phyloP scores from a whole-genome alignment of 441 rosid genomes.

The Adansonia madagascariensis region DNA sequence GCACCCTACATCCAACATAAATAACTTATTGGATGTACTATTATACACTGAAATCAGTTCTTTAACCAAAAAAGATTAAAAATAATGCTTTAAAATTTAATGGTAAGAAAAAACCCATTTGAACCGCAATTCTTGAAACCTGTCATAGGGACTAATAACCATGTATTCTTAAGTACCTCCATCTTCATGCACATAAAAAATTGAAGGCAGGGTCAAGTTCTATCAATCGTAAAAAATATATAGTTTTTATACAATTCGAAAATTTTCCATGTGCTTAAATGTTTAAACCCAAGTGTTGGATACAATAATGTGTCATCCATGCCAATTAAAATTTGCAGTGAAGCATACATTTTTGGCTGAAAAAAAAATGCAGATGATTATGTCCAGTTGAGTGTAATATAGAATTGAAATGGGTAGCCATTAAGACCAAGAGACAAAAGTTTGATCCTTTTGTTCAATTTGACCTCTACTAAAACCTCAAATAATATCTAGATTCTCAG shows the following conservation, averaged over 20 bases:
- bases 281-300: background rate
- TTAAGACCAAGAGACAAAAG: background rate
- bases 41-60: background rate
- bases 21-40: constrained; percentile 1
- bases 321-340: constrained; percentile 17
- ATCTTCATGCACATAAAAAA: background rate
- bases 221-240: background rate
- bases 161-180: background rate
- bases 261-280: background rate
- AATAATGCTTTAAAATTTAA: background rate
- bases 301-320: background rate
- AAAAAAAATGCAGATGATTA: background rate
- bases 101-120: background rate
- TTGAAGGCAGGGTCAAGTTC: background rate
- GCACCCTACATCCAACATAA: constrained; percentile 39
- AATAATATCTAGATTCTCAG: background rate
- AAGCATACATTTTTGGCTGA: background rate
- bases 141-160: background rate
- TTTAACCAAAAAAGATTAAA: background rate
- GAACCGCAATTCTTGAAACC: background rate
- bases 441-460: background rate
- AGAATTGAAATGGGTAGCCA: background rate
- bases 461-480: background rate
- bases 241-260: background rate
- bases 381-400: background rate